Evolutionary conservation across 2,329 filamentous ascomycete genomes (phyloP).

Genomic region (Curvularia sp.): DNA sequence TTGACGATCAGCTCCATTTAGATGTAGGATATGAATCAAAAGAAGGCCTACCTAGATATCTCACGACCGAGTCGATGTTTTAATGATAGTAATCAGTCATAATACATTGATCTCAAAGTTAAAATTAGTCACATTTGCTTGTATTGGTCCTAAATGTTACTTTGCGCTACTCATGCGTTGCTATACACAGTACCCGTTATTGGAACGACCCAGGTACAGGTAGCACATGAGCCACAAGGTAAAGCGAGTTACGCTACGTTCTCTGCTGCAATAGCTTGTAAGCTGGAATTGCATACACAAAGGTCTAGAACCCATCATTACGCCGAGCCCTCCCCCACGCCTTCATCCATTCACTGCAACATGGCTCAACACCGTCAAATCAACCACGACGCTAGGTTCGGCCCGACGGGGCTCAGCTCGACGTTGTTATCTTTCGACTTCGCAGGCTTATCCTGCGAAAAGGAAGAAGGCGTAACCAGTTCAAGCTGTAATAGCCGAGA

Average conservation of each 20-base stretch:
- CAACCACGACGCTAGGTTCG: not conserved
- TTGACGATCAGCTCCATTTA: not conserved
- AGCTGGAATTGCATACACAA: not conserved
- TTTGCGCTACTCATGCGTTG: not conserved
- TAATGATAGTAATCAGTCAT: not conserved
- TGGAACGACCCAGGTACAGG: not conserved
- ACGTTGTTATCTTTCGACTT: not conserved
- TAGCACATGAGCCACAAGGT: not conserved
- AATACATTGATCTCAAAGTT: not conserved
- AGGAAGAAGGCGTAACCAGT: not conserved
- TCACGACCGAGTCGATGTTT: not conserved
- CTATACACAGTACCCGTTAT: not conserved
- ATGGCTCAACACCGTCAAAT: not conserved
- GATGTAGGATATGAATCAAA: not conserved
- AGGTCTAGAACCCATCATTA: not conserved
- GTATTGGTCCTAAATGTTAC: not conserved
- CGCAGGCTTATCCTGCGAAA: conserved; percentile 2
- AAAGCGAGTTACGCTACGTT: not conserved
- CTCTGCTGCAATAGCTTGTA: not conserved
- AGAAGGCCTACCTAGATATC: not conserved
- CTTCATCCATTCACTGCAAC: not conserved
- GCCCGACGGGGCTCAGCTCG: not conserved
- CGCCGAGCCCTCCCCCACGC: too few relatives aligned
- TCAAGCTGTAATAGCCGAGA: conserved; percentile 9
- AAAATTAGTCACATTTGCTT: not conserved